Evolutionary conservation across 2,329 filamentous ascomycete species (phyloP).

Genomic region (Epichloe typhina): DNA sequence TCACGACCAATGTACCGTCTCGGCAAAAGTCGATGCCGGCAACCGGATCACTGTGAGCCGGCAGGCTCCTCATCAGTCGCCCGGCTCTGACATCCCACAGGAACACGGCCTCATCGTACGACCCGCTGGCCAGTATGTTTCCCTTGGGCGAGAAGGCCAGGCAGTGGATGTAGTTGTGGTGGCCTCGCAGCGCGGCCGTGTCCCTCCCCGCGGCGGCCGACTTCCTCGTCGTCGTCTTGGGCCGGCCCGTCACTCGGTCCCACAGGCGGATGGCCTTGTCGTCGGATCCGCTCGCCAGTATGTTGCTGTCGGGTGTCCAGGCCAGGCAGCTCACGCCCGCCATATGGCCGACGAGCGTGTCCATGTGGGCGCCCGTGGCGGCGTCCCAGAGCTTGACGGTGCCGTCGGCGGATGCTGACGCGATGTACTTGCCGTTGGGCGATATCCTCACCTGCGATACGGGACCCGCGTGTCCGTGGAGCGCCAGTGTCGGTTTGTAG

Average conservation of each 20-base stretch:
- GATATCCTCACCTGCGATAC: constrained; percentile 84
- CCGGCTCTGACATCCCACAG: constrained; percentile 91
- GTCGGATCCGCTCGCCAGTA: constrained; percentile 81
- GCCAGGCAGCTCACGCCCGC: constrained; percentile 84
- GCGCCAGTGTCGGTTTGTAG: constrained; percentile 56
- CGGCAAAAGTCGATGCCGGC: constrained; percentile 84
- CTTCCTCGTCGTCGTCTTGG: constrained; percentile 33
- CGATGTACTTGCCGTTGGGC: constrained; percentile 79
- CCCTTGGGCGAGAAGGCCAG: constrained; percentile 95
- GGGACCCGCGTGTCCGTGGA: constrained; percentile 65
- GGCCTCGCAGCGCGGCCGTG: constrained; percentile 56
- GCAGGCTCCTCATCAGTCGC: constrained; percentile 75
- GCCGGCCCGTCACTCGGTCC: constrained; percentile 55
- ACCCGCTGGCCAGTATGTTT: constrained; percentile 89
- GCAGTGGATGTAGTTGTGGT: constrained; percentile 93
- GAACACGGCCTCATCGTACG: constrained; percentile 94
- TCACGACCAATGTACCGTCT: constrained; percentile 85
- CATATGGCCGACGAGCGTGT: constrained; percentile 86
- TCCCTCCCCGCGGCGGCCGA: constrained; percentile 23
- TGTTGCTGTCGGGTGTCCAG: constrained; percentile 85
- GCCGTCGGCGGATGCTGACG: constrained; percentile 77
- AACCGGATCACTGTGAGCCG: constrained; percentile 91
- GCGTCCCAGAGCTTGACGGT: constrained; percentile 89
- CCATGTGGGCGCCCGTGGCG: constrained; percentile 60
- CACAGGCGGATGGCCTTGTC: constrained; percentile 93